These are phyloP conservation scores for Scheffersomyces insectosa DNA, from an alignment of 1,139 yeast genomes.

Conservation along the genomic window DNA sequence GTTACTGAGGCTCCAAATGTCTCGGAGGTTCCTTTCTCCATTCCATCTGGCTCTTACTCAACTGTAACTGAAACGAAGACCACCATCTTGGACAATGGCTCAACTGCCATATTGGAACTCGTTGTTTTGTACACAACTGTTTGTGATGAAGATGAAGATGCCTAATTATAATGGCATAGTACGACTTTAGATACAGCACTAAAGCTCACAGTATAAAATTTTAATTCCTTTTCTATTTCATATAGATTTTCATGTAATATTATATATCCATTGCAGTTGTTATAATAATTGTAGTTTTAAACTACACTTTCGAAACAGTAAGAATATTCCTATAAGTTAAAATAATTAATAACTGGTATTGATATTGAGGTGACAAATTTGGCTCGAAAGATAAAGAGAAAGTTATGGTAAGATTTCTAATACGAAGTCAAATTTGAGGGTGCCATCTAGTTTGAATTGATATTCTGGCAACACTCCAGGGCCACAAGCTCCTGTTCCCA, in stretches of 20 bases:
- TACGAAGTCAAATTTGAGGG: not conserved
- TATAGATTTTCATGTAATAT: too few relatives aligned
- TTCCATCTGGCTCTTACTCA: conserved; percentile 24
- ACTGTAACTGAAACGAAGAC: conserved; percentile 19
- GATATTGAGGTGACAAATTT: too few relatives aligned
- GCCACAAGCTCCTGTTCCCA: conserved; percentile 36
- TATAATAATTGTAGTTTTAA: too few relatives aligned
- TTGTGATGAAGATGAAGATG: conserved; percentile 12
- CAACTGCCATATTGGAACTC: conserved; percentile 32
- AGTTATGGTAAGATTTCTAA: not conserved
- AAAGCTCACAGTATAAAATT: too few relatives aligned
- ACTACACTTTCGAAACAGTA: too few relatives aligned
- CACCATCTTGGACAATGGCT: conserved; percentile 21
- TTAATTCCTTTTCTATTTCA: too few relatives aligned
- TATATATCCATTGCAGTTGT: too few relatives aligned
- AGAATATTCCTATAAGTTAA: too few relatives aligned
- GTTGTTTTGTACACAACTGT: conserved; percentile 31
- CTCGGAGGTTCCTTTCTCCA: conserved; percentile 7
- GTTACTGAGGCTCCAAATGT: not conserved
- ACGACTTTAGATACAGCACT: too few relatives aligned
- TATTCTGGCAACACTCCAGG: conserved; percentile 25
- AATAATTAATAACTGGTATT: too few relatives aligned
- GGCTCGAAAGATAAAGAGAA: too few relatives aligned
- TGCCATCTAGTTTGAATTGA: conserved; percentile 11
- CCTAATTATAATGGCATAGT: too few relatives aligned